phyloP scores from a whole-genome alignment of 78 protist species.

The Protostelium mycophagum region DNA sequence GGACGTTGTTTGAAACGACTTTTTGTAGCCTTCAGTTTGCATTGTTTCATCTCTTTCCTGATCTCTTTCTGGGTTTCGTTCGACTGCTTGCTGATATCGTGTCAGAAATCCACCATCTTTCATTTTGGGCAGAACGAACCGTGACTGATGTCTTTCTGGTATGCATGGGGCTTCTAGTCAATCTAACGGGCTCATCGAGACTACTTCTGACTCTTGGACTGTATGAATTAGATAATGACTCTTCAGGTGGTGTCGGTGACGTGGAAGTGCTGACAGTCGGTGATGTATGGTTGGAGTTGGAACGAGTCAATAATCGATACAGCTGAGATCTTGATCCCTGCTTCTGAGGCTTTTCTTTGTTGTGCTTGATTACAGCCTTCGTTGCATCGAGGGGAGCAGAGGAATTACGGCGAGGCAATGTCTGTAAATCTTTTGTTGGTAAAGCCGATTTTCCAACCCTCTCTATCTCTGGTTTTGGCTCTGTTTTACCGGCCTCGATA shows the following conservation, averaged over 20 bases:
- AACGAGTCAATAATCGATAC: background rate
- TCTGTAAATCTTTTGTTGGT: too few species aligned
- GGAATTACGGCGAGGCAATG: background rate
- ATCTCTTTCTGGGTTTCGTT: background rate
- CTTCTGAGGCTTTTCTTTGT: background rate
- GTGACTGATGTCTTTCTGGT: background rate
- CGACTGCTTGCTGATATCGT: background rate
- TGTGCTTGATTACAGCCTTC: background rate
- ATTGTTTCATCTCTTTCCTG: too few species aligned
- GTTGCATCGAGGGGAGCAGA: background rate
- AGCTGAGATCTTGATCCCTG: background rate
- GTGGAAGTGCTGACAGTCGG: background rate
- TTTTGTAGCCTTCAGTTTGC: too few species aligned
- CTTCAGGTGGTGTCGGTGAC: background rate
- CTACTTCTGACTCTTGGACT: background rate
- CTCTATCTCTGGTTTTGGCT: background rate
- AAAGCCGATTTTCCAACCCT: background rate
- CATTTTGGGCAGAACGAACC: background rate
- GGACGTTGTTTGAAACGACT: too few species aligned
- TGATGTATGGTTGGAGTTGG: background rate
- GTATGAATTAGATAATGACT: background rate
- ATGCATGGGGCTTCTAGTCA: background rate
- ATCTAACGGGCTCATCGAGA: background rate
- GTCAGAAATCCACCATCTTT: background rate
- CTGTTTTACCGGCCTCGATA: background rate